Conservation (phyloP, 163 green algal species). For the Prototheca stagnorum region DNA sequence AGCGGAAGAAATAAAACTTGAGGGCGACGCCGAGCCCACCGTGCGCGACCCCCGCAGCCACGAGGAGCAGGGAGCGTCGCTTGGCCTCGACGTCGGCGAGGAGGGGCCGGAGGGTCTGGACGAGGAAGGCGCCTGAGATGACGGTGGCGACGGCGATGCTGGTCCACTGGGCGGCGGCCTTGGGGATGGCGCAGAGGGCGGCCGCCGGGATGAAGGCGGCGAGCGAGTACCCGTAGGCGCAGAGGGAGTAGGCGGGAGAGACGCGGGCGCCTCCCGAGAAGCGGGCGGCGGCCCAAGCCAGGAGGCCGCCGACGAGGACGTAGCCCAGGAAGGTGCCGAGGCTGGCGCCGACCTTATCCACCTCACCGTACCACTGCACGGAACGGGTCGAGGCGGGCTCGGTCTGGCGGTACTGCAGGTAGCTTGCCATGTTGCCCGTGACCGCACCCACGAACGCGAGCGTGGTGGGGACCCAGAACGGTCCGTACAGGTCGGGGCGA, state of each 20-base stretch:
- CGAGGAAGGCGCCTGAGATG: slow-evolving; percentile 50
- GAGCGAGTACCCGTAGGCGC: slow-evolving; percentile 81
- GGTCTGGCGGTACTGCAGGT: slow-evolving; percentile 33
- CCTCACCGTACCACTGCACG: slow-evolving; percentile 42
- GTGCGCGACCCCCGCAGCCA: slow-evolving; percentile 38
- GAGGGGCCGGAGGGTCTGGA: slow-evolving; percentile 46
- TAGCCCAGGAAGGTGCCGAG: slow-evolving; percentile 86
- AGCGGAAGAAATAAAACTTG: slow-evolving; percentile 70
- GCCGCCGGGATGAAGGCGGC: slow-evolving; percentile 77
- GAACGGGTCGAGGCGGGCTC: slow-evolving; percentile 1
- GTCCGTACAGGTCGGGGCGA: slow-evolving; percentile 77
- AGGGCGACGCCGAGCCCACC: slow-evolving; percentile 50
- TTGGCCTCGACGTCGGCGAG: slow-evolving; percentile 42
- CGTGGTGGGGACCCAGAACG: slow-evolving; percentile 78
- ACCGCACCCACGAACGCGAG: slow-evolving; percentile 71
- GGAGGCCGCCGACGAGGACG: slow-evolving; percentile 50
- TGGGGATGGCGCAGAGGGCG: slow-evolving; percentile 60
- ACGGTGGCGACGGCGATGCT: slow-evolving; percentile 41
- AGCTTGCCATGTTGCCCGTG: slow-evolving; percentile 30
- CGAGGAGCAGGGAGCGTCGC: slow-evolving; percentile 35
- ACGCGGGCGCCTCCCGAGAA: slow-evolving; percentile 41
- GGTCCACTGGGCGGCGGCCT: slow-evolving; percentile 46
- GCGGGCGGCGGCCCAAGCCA: slow-evolving; percentile 51
- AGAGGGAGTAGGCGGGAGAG: slow-evolving; percentile 76
- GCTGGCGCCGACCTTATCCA: slow-evolving; percentile 50